phyloP scores from a whole-genome alignment of 352 stramenopile species.

The Phytopythium vexans region DNA sequence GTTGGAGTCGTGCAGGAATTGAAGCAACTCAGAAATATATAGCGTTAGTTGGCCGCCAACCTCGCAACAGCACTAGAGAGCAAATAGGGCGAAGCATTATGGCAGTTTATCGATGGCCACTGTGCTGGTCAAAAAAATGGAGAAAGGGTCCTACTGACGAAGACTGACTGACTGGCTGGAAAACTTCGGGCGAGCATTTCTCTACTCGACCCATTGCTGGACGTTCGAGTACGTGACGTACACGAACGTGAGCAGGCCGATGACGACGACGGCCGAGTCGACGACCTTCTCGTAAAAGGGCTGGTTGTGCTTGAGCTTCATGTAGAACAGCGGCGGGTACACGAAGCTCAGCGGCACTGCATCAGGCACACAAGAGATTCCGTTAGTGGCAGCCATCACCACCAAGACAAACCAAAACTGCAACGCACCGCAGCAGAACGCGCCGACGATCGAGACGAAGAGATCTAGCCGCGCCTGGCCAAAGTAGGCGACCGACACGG shows the following conservation, averaged over 20 bases:
- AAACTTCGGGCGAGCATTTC: background rate
- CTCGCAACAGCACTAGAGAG: background rate
- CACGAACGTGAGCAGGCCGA: conserved; percentile 75
- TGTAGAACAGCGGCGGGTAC: conserved; percentile 75
- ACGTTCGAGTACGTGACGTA: conserved; percentile 84
- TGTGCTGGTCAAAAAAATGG: background rate
- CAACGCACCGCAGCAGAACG: conserved; percentile 74
- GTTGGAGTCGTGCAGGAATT: no score
- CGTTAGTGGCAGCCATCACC: conserved; percentile 4
- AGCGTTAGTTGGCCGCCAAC: conserved; percentile 3
- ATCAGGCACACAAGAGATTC: conserved; percentile 5
- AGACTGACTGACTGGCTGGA: no score
- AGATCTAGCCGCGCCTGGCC: conserved; percentile 70
- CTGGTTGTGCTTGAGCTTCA: conserved; percentile 58
- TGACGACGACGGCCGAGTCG: conserved; percentile 50
- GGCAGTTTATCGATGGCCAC: background rate
- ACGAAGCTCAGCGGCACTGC: conserved; percentile 78
- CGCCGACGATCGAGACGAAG: conserved; percentile 80
- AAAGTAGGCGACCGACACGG: conserved; percentile 71
- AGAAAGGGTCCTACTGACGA: background rate
- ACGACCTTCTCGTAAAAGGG: conserved; percentile 50
- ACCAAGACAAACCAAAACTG: background rate
- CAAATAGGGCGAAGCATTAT: background rate
- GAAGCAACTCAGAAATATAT: conserved; percentile 4
- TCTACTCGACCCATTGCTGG: conserved; percentile 51